A percentile compares a stretch with the other conserved stretches of the same genome.
phyloP scores from a whole-genome alignment of 2,329 filamentous ascomycete species.

The Fusarium globosum region DNA sequence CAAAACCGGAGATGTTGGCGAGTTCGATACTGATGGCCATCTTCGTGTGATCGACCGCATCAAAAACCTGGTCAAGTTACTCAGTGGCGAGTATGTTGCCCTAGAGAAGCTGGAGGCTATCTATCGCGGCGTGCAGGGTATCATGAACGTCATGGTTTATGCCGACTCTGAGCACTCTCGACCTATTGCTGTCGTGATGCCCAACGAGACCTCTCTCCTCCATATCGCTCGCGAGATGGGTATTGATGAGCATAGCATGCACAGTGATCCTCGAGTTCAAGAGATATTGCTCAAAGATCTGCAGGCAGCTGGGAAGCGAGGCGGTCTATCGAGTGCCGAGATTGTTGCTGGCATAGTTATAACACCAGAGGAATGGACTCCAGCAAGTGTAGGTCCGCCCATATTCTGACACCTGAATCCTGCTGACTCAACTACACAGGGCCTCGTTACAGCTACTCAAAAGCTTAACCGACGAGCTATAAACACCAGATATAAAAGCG shows the following conservation, averaged over 20 bases:
- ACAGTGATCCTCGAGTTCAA: slow-evolving; percentile 73
- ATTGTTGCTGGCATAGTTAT: slow-evolving; percentile 80
- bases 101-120: slow-evolving; percentile 94
- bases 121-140: slow-evolving; percentile 80
- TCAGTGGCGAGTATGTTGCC: slow-evolving; percentile 97
- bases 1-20: slow-evolving; percentile 93
- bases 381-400: slow-evolving; percentile 73
- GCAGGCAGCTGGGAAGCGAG: slow-evolving; percentile 69
- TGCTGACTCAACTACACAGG: slow-evolving; percentile 49
- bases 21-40: slow-evolving; percentile 83
- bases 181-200: slow-evolving; percentile 82
- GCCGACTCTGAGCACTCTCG: slow-evolving; percentile 78
- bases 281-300: slow-evolving; percentile 72
- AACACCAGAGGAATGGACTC: slow-evolving; percentile 88
- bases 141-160: slow-evolving; percentile 88
- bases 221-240: slow-evolving; percentile 68
- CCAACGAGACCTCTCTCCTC: slow-evolving; percentile 70
- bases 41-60: slow-evolving; percentile 91
- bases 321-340: slow-evolving; percentile 76
- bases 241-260: slow-evolving; percentile 74
- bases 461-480: slow-evolving; percentile 67
- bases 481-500: slow-evolving; percentile 58
- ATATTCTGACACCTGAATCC: fast-evolving
- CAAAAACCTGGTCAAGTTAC: slow-evolving; percentile 97
- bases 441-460: slow-evolving; percentile 68